Percentiles rank a stretch among this genome's conserved stretches.
These are phyloP conservation scores for Xerocomus spinulosus DNA, from an alignment of 768 basidiomycete species.

Conservation along the genomic window DNA sequence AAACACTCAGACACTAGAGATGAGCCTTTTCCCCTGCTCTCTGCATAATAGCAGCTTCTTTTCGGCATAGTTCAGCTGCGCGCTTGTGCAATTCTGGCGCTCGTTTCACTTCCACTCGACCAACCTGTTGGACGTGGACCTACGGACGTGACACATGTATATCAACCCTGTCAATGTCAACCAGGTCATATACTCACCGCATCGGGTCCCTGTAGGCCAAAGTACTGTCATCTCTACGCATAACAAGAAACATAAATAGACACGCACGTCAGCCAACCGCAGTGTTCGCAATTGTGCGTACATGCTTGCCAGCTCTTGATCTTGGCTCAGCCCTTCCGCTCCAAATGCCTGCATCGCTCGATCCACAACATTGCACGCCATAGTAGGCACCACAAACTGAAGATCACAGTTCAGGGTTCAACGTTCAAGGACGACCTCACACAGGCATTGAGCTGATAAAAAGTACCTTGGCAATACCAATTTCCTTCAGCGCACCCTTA, in stretches of 20 bases:
- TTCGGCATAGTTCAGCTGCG: conserved; percentile 51
- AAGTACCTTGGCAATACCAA: conserved; percentile 98
- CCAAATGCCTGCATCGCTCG: conserved; percentile 95
- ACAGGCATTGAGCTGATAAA: too few species aligned
- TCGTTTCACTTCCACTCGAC: conserved; percentile 80
- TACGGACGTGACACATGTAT: conserved; percentile 28
- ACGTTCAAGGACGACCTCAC: too few species aligned
- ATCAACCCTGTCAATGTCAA: not conserved
- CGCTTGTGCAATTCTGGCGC: conserved; percentile 57
- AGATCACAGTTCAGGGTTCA: not conserved
- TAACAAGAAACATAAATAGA: not conserved
- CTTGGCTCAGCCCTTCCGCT: conserved; percentile 94
- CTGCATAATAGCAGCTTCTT: conserved; percentile 55
- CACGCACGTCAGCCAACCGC: conserved; percentile 76
- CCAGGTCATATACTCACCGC: conserved; percentile 44
- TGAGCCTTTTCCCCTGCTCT: conserved; percentile 58
- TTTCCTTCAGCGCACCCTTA: conserved; percentile 95
- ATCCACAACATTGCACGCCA: conserved; percentile 87
- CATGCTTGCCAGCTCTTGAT: conserved; percentile 70
- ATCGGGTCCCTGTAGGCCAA: conserved; percentile 69
- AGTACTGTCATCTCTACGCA: conserved; percentile 6
- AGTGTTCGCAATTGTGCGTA: conserved; percentile 85
- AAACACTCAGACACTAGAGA: too few species aligned
- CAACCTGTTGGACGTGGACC: conserved; percentile 96
- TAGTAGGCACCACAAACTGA: conserved; percentile 89